A percentile compares a stretch with the other conserved stretches of the same genome.
phyloP scores from a whole-genome alignment of 179 eudicot genomes.

The Drosera spatulata region DNA sequence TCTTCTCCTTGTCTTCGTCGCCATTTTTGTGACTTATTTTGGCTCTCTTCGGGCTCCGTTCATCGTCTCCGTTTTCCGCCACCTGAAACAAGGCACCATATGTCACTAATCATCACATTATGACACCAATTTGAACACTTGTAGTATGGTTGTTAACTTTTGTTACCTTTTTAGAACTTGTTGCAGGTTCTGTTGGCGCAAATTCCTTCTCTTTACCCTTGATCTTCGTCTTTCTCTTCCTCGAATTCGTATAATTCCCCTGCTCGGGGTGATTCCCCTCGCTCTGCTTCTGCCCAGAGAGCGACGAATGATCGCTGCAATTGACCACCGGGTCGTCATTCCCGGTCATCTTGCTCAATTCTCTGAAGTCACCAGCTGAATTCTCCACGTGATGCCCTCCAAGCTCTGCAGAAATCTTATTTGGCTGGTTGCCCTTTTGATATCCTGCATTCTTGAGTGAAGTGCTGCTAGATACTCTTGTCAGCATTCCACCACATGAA shows the following conservation, averaged over 20 bases:
- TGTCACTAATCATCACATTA: background rate
- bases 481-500: conserved; percentile 23
- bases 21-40: conserved; percentile 26
- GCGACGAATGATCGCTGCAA: conserved; percentile 52
- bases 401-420: conserved; percentile 11
- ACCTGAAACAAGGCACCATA: conserved; percentile 18
- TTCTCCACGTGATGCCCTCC: conserved; percentile 8
- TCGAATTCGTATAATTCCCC: conserved; percentile 15
- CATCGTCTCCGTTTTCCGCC: conserved; percentile 19
- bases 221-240: conserved; percentile 59
- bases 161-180: too few species aligned
- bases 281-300: conserved; percentile 46
- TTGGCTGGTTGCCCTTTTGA: conserved; percentile 10
- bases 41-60: conserved; percentile 29
- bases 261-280: conserved; percentile 29
- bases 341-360: background rate
- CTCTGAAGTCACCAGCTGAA: conserved; percentile 1
- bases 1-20: conserved; percentile 11
- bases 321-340: conserved; percentile 4
- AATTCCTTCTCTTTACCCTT: conserved; percentile 47
- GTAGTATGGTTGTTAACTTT: too few species aligned
- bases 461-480: conserved; percentile 56
- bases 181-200: conserved; percentile 12
- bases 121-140: too few species aligned
- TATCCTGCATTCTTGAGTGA: conserved; percentile 34